These are phyloP conservation scores for Arbutus unedo DNA, from an alignment of 148 eudicot genomes.

Conservation along the genomic window DNA sequence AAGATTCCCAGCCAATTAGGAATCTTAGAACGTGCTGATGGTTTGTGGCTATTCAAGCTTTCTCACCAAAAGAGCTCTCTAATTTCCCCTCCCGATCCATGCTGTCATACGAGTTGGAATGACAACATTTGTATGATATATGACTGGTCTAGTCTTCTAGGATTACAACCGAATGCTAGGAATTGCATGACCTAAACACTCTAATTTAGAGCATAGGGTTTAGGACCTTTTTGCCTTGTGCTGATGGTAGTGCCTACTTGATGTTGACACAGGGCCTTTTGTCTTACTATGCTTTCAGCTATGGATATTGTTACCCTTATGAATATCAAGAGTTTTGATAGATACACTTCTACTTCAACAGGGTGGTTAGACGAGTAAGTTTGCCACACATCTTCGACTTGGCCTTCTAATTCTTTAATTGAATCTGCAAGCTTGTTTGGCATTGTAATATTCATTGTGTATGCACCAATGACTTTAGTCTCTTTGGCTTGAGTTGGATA, in stretches of 20 bases:
- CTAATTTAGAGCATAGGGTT: not conserved
- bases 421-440: not conserved
- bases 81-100: too few species aligned
- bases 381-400: not conserved
- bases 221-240: not conserved
- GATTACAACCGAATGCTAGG: not conserved
- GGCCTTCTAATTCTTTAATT: not conserved
- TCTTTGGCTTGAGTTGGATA: not conserved
- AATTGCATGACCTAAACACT: not conserved
- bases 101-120: not conserved
- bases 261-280: not conserved
- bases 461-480: not conserved
- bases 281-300: not conserved
- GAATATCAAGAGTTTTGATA: conserved; percentile 1
- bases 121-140: not conserved
- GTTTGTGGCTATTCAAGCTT: too few species aligned
- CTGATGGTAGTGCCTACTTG: not conserved
- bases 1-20: too few species aligned
- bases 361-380: not conserved
- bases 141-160: not conserved
- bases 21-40: too few species aligned
- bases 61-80: too few species aligned
- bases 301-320: not conserved
- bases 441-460: not conserved
- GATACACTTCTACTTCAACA: not conserved